phyloP scores from a whole-genome alignment of 768 basidiomycete species.

The Hortiboletus campestris region DNA sequence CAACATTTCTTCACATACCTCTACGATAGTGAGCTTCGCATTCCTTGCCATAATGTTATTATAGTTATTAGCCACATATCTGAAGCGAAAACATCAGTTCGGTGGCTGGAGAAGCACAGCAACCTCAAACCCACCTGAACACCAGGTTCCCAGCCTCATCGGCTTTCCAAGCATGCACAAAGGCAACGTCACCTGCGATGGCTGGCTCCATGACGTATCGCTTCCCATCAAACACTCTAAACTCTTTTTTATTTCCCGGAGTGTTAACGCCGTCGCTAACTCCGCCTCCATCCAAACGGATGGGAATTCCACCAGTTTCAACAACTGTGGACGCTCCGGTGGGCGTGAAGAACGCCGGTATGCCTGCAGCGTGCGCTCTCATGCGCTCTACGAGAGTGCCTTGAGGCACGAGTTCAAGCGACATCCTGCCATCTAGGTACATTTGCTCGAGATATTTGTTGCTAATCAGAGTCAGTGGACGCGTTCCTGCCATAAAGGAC shows the following conservation, averaged over 20 bases:
- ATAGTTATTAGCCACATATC: constrained; percentile 85
- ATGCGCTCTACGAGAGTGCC: constrained; percentile 88
- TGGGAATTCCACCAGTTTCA: constrained; percentile 72
- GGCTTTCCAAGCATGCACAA: constrained; percentile 86
- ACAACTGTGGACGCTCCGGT: constrained; percentile 80
- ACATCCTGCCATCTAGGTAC: constrained; percentile 78
- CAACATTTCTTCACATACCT: constrained; percentile 43
- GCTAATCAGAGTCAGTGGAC: constrained; percentile 34
- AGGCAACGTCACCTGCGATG: constrained; percentile 74
- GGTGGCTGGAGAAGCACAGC: not conserved
- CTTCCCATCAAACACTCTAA: constrained; percentile 68
- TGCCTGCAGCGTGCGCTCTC: constrained; percentile 81
- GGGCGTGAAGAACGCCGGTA: constrained; percentile 86
- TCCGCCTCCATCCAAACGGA: constrained; percentile 75
- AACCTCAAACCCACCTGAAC: constrained; percentile 58
- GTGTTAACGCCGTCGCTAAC: constrained; percentile 63
- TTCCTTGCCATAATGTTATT: constrained; percentile 81
- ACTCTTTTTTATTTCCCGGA: constrained; percentile 71
- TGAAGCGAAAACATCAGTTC: constrained; percentile 25
- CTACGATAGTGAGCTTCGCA: constrained; percentile 84
- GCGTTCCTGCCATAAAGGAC: not conserved
- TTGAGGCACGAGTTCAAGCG: constrained; percentile 85
- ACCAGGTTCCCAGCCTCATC: constrained; percentile 87
- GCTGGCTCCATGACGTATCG: constrained; percentile 78
- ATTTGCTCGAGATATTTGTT: constrained; percentile 81